Base-by-base conservation (phyloP, 202 grass and related monocot species). In the Saccharum hybrid region DNA sequence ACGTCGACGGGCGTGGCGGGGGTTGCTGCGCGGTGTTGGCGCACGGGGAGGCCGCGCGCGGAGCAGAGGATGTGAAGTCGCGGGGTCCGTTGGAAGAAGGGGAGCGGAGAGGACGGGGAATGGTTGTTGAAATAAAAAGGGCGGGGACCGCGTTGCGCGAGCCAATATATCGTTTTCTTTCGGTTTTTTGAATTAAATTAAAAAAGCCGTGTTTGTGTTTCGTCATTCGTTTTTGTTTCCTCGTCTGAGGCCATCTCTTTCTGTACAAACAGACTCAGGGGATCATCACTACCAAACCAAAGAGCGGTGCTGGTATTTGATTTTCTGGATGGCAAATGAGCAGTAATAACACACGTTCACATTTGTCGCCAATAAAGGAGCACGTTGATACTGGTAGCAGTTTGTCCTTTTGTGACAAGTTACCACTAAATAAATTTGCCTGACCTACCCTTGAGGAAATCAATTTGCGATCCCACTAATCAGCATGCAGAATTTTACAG, bases 121-220 rank as follows among this genome's bases (percentile, higher is more conserved):
- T 57, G 72, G 70, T 71, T 46, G 76, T 81, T 46, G 78, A 14
- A 2, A 59, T 59, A 59, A 59, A 59, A 15, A 86, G 41, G 67
- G 38, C 22, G 3, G 64, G 70, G 23, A 12, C 6, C 12, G 22
- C 39, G 34, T 22, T 18, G 43, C 46, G 74, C 22, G 40, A 28
- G 21, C 81, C 11, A 9, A 49, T 13, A 21, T 21, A 72, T 72
- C 28, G 2, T 19, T 56, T 21, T 18, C 28, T 0, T 56, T 34
- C 15, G 4, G 16, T 54, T 74, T 56, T 56, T 54, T 18, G 10
- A 12, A 0, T 45, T n/a, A n/a, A n/a, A n/a, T n/a, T 11, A 12
- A 12, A 45, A 8, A 75, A 57, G 10, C 8, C 72, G 48, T 7
- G 72, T 75, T 11, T 1, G 19, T 38, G 45, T 31, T 65, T 48